Evolutionary conservation across 441 rosid species (phyloP).

Genomic region (Hura crepitans): DNA sequence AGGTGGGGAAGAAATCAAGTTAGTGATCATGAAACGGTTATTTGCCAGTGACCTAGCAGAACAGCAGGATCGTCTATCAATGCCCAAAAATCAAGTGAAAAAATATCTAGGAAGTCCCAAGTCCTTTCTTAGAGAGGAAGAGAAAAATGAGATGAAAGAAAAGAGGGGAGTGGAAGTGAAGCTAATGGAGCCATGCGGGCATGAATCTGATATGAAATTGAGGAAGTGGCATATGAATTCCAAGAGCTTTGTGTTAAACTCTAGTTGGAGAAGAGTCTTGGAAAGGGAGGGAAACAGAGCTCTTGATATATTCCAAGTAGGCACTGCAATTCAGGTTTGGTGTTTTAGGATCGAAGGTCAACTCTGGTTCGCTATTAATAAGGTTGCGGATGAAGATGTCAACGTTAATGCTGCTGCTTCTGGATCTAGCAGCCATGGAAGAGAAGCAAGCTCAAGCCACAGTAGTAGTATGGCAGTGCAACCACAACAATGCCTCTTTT

Average conservation of each 20-base stretch:
- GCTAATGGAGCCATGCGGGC: slow-evolving; percentile 3
- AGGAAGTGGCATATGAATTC: slow-evolving; percentile 2
- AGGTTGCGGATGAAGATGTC: not conserved
- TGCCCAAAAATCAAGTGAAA: not conserved
- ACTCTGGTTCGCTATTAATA: slow-evolving; percentile 4
- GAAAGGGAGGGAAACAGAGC: not conserved
- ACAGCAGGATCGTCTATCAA: not conserved
- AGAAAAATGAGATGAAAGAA: not conserved
- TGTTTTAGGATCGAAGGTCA: not conserved
- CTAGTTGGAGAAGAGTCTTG: not conserved
- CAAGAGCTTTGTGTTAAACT: not conserved
- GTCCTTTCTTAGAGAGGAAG: not conserved
- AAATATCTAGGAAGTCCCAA: no score
- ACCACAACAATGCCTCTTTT: no score
- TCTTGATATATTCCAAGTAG: not conserved
- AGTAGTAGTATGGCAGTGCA: not conserved
- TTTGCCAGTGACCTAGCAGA: not conserved
- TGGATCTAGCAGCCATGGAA: not conserved
- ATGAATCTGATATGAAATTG: not conserved
- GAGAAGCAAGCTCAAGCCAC: not conserved
- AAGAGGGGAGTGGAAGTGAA: not conserved
- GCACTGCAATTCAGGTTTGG: not conserved
- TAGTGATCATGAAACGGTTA: slow-evolving; percentile 9
- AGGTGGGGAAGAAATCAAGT: not conserved
- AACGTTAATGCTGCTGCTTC: not conserved